Percentiles rank a stretch among this genome's conserved stretches.
Evolutionary conservation across 2,329 filamentous ascomycete species (phyloP).

Genomic region (Trichoderma asperellum): DNA sequence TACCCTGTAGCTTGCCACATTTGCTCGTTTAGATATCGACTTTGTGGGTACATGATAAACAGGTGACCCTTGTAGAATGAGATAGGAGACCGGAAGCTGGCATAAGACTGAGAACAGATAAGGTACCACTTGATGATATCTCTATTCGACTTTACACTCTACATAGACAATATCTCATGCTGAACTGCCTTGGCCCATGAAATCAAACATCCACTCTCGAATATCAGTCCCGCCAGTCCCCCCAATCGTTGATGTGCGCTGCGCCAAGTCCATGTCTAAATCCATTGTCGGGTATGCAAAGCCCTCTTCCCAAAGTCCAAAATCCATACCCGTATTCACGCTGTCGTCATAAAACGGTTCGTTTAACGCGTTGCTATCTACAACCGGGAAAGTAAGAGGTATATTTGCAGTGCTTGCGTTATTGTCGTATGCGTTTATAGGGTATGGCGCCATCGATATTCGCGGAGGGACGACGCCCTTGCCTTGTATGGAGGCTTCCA

Average conservation of each 20-base stretch:
- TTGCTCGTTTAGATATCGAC: conserved; percentile 7
- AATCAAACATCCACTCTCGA: conserved; percentile 23
- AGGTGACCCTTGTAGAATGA: neutral
- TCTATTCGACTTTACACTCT: neutral
- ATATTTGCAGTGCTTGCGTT: neutral
- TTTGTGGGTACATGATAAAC: neutral
- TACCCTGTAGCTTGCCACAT: neutral
- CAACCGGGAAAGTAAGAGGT: conserved; percentile 36
- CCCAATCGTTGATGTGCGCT: conserved; percentile 28
- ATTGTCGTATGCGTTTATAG: conserved; percentile 10
- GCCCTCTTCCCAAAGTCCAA: conserved; percentile 45
- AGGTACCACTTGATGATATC: neutral
- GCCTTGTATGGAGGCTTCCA: conserved; percentile 10
- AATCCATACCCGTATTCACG: conserved; percentile 39
- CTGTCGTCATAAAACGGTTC: conserved; percentile 39
- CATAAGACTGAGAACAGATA: neutral
- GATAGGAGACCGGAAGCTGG: neutral
- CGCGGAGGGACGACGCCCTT: neutral
- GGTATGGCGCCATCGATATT: conserved; percentile 25
- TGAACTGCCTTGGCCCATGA: conserved; percentile 11
- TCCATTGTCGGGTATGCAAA: conserved; percentile 45
- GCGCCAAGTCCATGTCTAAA: conserved; percentile 40
- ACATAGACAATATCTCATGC: neutral
- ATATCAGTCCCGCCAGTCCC: conserved; percentile 12
- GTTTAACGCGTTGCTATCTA: conserved; percentile 37